phyloP scores from a whole-genome alignment of 2,329 filamentous ascomycete species.

The Phialocephala sp. region DNA sequence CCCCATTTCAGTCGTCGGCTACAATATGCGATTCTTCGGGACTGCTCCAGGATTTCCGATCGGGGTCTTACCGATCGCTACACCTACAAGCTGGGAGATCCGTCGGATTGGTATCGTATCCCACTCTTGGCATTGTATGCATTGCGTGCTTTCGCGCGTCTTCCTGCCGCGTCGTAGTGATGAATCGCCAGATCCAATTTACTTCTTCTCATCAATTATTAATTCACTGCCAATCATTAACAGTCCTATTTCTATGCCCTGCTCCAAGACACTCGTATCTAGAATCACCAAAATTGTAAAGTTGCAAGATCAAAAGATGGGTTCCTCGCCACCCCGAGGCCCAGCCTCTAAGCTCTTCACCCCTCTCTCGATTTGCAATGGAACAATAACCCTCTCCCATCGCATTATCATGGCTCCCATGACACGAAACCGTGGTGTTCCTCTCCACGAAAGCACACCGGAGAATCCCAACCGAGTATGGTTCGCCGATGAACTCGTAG shows the following conservation, averaged over 20 bases:
- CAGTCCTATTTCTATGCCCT: background rate
- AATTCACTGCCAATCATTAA: background rate
- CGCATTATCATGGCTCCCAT: conserved; percentile 54
- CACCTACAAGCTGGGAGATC: conserved; percentile 8
- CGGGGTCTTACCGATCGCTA: background rate
- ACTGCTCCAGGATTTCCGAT: conserved; percentile 8
- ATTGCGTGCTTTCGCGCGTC: conserved; percentile 12
- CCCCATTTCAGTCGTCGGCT: background rate
- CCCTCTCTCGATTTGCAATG: conserved; percentile 46
- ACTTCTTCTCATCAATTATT: background rate
- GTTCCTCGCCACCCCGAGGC: conserved; percentile 14
- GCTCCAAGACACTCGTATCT: no score
- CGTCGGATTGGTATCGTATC: conserved; percentile 9
- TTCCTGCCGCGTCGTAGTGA: background rate
- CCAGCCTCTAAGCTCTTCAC: conserved; percentile 43
- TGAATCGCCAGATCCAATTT: background rate
- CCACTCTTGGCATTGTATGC: conserved; percentile 6
- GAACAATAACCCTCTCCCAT: conserved; percentile 48
- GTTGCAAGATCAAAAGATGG: background rate
- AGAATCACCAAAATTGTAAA: no score
- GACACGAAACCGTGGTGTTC: conserved; percentile 23
- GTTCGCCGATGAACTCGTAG: conserved; percentile 50
- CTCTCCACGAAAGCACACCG: background rate
- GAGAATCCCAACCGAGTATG: conserved; percentile 45
- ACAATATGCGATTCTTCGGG: conserved; percentile 1